Conservation (phyloP, 148 eudicot genomes). For the Dianthus caryophyllus region DNA sequence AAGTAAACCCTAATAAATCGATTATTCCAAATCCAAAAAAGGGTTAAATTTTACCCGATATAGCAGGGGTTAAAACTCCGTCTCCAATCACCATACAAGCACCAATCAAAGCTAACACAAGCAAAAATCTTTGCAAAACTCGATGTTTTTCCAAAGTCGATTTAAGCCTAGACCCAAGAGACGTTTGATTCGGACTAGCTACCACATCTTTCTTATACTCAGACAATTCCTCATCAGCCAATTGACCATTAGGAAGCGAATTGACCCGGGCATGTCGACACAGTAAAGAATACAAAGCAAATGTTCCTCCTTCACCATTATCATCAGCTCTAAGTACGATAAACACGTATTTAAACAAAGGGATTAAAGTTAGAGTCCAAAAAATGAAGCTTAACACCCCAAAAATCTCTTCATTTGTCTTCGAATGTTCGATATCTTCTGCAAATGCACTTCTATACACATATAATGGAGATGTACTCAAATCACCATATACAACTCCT, state of each 20-base stretch:
- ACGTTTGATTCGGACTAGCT: slow-evolving; percentile 23
- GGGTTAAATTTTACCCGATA: slow-evolving; percentile 55
- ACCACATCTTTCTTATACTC: slow-evolving; percentile 56
- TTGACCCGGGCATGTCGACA: slow-evolving; percentile 86
- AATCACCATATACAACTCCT: slow-evolving; percentile 94
- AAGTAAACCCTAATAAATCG: too few species aligned
- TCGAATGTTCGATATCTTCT: slow-evolving; percentile 75
- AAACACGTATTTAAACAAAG: slow-evolving; percentile 80
- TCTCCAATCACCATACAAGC: slow-evolving; percentile 99
- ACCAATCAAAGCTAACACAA: slow-evolving; percentile 76
- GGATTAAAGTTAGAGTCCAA: slow-evolving; percentile 79
- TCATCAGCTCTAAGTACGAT: slow-evolving; percentile 91
- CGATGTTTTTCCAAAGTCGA: slow-evolving; percentile 68
- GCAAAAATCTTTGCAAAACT: slow-evolving; percentile 72
- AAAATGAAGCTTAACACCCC: slow-evolving; percentile 83
- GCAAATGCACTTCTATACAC: slow-evolving; percentile 81
- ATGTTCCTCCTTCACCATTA: slow-evolving; percentile 99
- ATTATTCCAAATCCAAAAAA: too few species aligned
- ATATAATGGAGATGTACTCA: slow-evolving; percentile 84
- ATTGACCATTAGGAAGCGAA: slow-evolving; percentile 71
- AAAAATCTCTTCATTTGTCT: slow-evolving; percentile 80
- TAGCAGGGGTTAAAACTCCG: slow-evolving; percentile 84
- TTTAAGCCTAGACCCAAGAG: slow-evolving; percentile 60
- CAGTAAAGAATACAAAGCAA: slow-evolving; percentile 78
- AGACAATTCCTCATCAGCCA: slow-evolving; percentile 80